A percentile compares a stretch with the other conserved stretches of the same genome.
Conservation (phyloP, 192 early-diverging fungal species). For the Phycomyces blakesleeanus region DNA sequence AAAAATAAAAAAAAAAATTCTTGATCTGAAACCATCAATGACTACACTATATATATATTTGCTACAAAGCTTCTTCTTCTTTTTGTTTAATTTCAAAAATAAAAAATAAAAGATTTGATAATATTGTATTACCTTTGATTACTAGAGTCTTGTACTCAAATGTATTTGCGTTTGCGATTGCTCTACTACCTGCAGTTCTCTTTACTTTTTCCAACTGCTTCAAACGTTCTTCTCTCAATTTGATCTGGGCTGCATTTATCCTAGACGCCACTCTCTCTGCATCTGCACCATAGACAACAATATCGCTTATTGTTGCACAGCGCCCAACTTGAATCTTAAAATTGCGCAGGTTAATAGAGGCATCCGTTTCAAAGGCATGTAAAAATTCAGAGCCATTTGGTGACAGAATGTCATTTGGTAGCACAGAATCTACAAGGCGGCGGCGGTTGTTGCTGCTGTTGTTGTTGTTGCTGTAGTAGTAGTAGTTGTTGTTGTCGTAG, state of each 20-base stretch:
- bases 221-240: neutral
- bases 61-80: no score
- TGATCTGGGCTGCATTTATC: slow-evolving; percentile 35
- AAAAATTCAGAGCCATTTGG: slow-evolving; percentile 34
- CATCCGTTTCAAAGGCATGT: slow-evolving; percentile 8
- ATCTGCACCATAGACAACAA: slow-evolving; percentile 34
- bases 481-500: no score
- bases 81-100: no score
- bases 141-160: slow-evolving; percentile 40
- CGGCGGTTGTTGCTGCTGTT: no score
- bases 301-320: slow-evolving; percentile 43
- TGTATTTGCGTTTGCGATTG: slow-evolving; percentile 11
- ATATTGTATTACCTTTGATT: slow-evolving; percentile 35
- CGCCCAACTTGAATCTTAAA: slow-evolving; percentile 49
- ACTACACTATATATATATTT: no score
- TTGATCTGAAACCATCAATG: no score
- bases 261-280: slow-evolving; percentile 27
- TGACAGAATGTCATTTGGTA: slow-evolving; percentile 38
- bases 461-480: no score
- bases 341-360: slow-evolving; percentile 47
- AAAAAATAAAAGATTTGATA: no score
- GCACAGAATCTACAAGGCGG: slow-evolving; percentile 49
- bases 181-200: slow-evolving; percentile 17
- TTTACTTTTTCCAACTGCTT: slow-evolving; percentile 11
- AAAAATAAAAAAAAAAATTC: neutral